Base-by-base conservation (phyloP, 1,139 yeast genomes). In the Scheffersomyces insectosa region DNA sequence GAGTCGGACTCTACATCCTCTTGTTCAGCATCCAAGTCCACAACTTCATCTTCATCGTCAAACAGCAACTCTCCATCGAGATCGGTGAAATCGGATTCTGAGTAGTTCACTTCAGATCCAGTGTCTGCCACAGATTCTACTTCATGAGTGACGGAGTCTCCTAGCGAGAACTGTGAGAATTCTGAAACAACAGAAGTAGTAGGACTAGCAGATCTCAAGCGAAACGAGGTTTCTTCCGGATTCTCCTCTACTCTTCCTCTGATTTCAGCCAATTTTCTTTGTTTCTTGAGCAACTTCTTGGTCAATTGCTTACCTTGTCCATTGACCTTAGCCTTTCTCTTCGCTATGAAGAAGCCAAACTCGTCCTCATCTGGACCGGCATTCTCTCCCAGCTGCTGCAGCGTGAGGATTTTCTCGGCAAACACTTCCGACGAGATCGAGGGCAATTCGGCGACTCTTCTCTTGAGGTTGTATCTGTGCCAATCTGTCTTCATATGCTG, bases 401-500 rank as follows among this genome's bases (percentile, higher is more conserved):
- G 70, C 31, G 57, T 60, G 46, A 73, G 60, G 45, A 87, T 79
- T 60, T 88, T 87, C 57, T 87, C 93, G 2, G 93, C 90, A 70
- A 88, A 89, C 8, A 83, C 73, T 45, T 88, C 90, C 1, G 96
- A 85, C 15, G 84, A 70, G 39, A 93, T 85, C 3, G 96, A 84
- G 2, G 91, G 85, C 50, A 93, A 70, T 38, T 81, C 80, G 3
- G 97, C 97, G 33, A 93, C 96, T 57, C 96, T 77, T 65, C 99
- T 79, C 66, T 93, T 93, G 60, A 93, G 76, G 60, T 93, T 91
- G 63, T 88, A 93, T 51, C 96, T 77, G 59, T 90, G 97, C 97
- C 97, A 91, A 49, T 91, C 97, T 1, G 96, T 84, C 62, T 88
- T 89, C 98, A 93, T 93, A 59, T 93, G 99, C 44, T 77, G 74